Base-by-base conservation (phyloP, 2,329 filamentous ascomycete species). In the Thermothelomyces thermophilus region DNA sequence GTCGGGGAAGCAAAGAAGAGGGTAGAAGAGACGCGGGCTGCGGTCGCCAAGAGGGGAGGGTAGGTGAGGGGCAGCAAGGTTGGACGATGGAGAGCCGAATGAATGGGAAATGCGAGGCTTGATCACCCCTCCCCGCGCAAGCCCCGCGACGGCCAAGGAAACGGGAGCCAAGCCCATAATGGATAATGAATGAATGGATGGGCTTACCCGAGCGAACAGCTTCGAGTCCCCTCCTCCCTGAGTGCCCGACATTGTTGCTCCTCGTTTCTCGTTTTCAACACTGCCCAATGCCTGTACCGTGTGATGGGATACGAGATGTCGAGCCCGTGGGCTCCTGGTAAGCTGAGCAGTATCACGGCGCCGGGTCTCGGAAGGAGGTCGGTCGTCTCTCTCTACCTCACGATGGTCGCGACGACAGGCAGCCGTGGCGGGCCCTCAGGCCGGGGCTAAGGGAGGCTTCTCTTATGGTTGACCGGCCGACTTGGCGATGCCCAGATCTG, bases 171-270 rank as follows among this genome's bases (percentile, higher is more conserved):
- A 31, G 20, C 48, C 37, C 19, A 14, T 14, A 43, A 41, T 46
- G 41, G 20, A 14, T 14, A 40, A 37, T 35, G 14, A 14, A 9
- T 10, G 30, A 31, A 10, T 14, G 30, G 33, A n/a, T 35, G 16
- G 17, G 70, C 77, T 76, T 80, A 98, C 93, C 76, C 93, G 84
- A 70, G 93, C 91, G 76, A 98, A 98, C 74, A 98, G 84, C 82
- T 96, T 97, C 74, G 93, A 95, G 82, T 97, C 93, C 72, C 93
- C 90, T 73, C 87, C 88, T 70, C 82, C 72, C 56, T 74, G 72
- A 54, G 74, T 69, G 63, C 66, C 72, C 62, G 78, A 75, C 77
- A 82, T 82, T 64, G 63, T 70, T 66, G 58, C 57, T 50, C 48
- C 22, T 42, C 30, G 16, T 19, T 35, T 11, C 26, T 35, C 11